Base-by-base conservation (phyloP, 805 yeast species). In the Teunomyces stri region DNA sequence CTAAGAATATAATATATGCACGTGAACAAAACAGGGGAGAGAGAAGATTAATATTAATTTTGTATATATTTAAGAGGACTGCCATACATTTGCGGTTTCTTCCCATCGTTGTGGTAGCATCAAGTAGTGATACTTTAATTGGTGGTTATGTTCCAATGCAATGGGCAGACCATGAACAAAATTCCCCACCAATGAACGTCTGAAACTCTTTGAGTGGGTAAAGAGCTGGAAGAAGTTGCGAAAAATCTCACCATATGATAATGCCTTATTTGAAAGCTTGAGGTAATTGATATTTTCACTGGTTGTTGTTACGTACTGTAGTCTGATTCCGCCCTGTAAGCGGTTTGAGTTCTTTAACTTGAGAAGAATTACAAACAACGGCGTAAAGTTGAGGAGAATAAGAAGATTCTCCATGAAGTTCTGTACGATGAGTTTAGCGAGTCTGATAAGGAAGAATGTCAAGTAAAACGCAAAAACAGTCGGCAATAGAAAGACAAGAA, bases 381-480 rank as follows among this genome's bases (percentile, higher is more conserved):
- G 99, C 60, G 86, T 80, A 60, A 91, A 91, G 60, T 91, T 92
- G 46, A 90, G 62, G 28, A 81, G 62, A 5, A 91, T 80, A 52
- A 89, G 73, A 0, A 73, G 42, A 36, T 84, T 70, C 53, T 89
- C 94, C 18, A 85, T 63, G 1, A 70, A 43, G 15, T 84, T 82
- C 31, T 79, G 68, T 1, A 74, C 44, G 2, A 71, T 46, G 36
- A 88, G 66, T 3, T 81, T 72, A 0, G 74, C 51, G 30, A 89
- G 58, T 46, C 90, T 72, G 4, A 84, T 70, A 0, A 75, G 50
- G 5, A 88, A 85, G 64, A 90, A 92, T 18, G 84, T 79, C 13
- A 82, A 55, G 60, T 94, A 94, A 61, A 91, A 94, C 11, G 94
- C 94, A 54, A 84, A 62, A 2, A 89, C 85, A 0, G 99, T 94